Percentiles rank a stretch among this genome's conserved stretches.
These are phyloP conservation scores for Arthrobotrys musiformis DNA, from an alignment of 2,329 filamentous ascomycete genomes.

Conservation along the genomic window DNA sequence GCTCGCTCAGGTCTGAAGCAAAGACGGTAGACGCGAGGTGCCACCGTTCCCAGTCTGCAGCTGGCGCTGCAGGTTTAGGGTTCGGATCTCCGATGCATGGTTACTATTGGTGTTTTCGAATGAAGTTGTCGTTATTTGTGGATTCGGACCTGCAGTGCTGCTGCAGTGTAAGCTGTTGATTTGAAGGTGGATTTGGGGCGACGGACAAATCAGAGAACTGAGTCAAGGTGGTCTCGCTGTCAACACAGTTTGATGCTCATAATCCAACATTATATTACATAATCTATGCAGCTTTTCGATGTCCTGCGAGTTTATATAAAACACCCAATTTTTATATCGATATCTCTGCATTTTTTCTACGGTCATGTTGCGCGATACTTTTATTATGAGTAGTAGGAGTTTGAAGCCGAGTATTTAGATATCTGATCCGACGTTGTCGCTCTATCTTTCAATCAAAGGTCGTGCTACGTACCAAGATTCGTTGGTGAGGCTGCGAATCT, in stretches of 20 bases:
- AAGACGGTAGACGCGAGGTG: constrained; percentile 11
- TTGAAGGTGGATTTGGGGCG: neutral
- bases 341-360: neutral
- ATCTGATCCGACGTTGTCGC: neutral
- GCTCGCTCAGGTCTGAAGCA: constrained; percentile 25
- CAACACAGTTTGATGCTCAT: constrained; percentile 1
- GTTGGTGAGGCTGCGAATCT: neutral
- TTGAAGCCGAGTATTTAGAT: neutral
- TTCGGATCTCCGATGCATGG: constrained; percentile 26
- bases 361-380: neutral
- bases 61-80: constrained; percentile 48
- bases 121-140: neutral
- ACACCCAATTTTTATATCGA: neutral
- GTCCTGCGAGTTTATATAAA: neutral
- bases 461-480: no score
- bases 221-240: constrained; percentile 14
- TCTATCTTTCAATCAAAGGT: no score
- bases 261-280: constrained; percentile 24
- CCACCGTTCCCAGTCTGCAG: constrained; percentile 54
- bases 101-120: neutral
- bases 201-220: constrained; percentile 9
- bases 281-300: neutral
- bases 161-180: constrained; percentile 2
- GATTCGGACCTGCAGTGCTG: neutral
- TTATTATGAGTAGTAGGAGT: neutral